These are phyloP conservation scores for Yamadazyma nakazawae DNA, from an alignment of 805 yeast species.

Conservation along the genomic window DNA sequence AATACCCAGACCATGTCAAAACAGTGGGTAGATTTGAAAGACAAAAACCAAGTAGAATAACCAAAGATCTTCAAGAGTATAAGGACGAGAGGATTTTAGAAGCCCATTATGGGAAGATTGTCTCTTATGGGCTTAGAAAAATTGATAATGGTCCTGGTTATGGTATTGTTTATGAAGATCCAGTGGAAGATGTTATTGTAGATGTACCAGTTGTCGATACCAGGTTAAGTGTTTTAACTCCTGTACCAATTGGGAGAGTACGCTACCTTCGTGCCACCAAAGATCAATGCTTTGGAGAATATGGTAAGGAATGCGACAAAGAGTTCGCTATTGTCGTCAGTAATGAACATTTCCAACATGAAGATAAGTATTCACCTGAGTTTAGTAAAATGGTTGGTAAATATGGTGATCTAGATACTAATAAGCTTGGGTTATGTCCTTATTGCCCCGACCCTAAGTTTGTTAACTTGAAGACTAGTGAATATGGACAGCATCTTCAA, in stretches of 20 bases:
- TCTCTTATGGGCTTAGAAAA: background rate
- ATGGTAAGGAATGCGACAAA: background rate
- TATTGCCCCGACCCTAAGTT: conserved; percentile 5
- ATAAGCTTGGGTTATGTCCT: conserved; percentile 7
- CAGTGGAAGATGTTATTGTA: conserved; percentile 1
- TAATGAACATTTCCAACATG: conserved; percentile 1
- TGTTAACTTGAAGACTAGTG: conserved; percentile 5
- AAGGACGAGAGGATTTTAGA: background rate
- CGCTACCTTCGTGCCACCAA: conserved; percentile 5
- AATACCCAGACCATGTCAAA: background rate
- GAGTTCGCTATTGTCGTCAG: conserved; percentile 1
- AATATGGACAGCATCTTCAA: conserved; percentile 5
- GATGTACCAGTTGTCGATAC: conserved; percentile 1
- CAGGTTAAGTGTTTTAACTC: background rate
- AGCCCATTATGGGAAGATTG: background rate
- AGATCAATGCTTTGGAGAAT: background rate
- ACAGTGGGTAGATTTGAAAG: conserved; percentile 3
- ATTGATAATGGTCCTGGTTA: background rate
- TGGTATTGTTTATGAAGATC: background rate
- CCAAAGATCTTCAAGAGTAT: conserved; percentile 1
- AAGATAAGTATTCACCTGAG: conserved; percentile 6
- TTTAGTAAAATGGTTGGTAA: background rate
- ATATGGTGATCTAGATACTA: background rate
- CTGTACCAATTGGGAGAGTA: conserved; percentile 1
- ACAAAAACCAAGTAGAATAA: conserved; percentile 4